These are phyloP conservation scores for Cadophora sp. DNA, from an alignment of 2,329 filamentous ascomycete genomes.

Conservation along the genomic window DNA sequence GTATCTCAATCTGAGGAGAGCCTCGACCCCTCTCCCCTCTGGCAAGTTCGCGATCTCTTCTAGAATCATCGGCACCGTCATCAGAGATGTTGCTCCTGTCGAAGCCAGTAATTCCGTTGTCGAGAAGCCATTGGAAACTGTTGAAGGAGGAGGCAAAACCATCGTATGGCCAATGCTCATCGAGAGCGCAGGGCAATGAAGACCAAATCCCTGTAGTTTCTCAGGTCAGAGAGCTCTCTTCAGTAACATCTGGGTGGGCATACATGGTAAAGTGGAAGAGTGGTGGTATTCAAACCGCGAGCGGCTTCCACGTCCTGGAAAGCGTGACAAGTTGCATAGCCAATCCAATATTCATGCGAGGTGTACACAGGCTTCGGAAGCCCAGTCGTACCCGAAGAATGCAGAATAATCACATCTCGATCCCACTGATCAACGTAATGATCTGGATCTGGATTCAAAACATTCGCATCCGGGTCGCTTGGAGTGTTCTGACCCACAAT, in stretches of 20 bases:
- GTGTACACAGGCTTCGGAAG: conserved; percentile 1
- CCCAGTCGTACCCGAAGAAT: conserved; percentile 3
- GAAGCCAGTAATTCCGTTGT: conserved; percentile 1
- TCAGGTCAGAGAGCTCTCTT: background rate
- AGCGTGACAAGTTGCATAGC: background rate
- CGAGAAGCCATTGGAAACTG: conserved; percentile 1
- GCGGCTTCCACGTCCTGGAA: conserved; percentile 1
- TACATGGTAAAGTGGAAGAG: conserved; percentile 1
- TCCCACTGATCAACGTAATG: conserved; percentile 1
- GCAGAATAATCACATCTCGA: conserved; percentile 3
- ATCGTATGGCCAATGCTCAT: background rate
- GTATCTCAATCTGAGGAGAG: background rate
- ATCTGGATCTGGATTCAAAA: conserved; percentile 2
- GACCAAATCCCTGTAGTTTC: conserved; percentile 3
- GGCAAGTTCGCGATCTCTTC: conserved; percentile 1
- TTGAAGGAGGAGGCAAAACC: conserved; percentile 3
- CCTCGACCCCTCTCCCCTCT: background rate
- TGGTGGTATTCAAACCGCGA: conserved; percentile 3
- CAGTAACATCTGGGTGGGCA: background rate
- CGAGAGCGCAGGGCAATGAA: background rate
- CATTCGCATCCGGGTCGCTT: conserved; percentile 1
- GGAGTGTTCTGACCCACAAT: conserved; percentile 1
- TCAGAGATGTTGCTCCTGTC: background rate
- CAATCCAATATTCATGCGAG: conserved; percentile 2
- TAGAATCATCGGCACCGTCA: conserved; percentile 1